Conservation (phyloP, 306 rosid species). For the Oemleria cerasiformis region DNA sequence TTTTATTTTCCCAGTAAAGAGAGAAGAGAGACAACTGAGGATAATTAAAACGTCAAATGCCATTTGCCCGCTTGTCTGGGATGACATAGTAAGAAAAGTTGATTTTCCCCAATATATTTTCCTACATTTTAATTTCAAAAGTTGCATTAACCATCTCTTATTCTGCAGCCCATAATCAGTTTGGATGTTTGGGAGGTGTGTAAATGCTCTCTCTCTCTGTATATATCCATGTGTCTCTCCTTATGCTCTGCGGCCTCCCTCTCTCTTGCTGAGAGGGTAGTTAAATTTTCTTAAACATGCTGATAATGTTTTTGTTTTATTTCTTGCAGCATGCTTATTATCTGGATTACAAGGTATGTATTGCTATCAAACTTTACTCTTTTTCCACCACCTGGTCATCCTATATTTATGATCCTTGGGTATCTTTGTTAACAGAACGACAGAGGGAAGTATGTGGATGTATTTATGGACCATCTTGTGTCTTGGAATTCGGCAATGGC, state of each 20-base stretch:
- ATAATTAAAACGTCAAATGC: conserved; percentile 73
- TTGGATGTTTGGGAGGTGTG: conserved; percentile 97
- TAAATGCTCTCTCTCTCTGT: conserved; percentile 24
- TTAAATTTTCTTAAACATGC: conserved; percentile 2
- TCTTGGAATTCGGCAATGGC: conserved; percentile 79
- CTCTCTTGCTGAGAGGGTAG: background rate
- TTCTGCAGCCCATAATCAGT: conserved; percentile 80
- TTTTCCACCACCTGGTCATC: conserved; percentile 11
- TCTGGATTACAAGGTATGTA: conserved; percentile 81
- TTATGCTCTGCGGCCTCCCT: background rate
- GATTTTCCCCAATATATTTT: conserved; percentile 10
- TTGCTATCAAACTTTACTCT: conserved; percentile 8
- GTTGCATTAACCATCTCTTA: conserved; percentile 31
- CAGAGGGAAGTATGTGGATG: conserved; percentile 63
- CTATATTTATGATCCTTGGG: conserved; percentile 17
- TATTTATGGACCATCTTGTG: conserved; percentile 75
- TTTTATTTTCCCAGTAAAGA: conserved; percentile 57
- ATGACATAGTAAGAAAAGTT: conserved; percentile 67
- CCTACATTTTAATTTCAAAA: conserved; percentile 17
- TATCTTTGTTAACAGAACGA: conserved; percentile 64
- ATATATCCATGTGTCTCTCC: background rate
- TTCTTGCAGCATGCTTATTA: conserved; percentile 87
- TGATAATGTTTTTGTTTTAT: conserved; percentile 26
- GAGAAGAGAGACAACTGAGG: conserved; percentile 68
- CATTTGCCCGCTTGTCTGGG: conserved; percentile 78